phyloP scores from a whole-genome alignment of 1,139 yeast species.

The Debaryomyces nepalensis region DNA sequence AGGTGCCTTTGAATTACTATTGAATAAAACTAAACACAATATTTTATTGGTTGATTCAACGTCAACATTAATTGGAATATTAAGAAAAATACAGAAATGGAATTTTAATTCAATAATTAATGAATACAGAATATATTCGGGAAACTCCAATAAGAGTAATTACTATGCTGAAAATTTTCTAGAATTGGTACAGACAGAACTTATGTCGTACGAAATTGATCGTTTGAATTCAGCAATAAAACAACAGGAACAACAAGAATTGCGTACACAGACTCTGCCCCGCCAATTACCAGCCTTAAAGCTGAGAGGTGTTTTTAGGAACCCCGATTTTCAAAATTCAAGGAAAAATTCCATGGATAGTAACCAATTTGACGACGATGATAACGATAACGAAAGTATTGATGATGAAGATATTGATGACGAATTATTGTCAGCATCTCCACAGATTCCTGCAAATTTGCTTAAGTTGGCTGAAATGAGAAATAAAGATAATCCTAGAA shows the following conservation, averaged over 20 bases:
- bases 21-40: slow-evolving; percentile 71
- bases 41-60: slow-evolving; percentile 78
- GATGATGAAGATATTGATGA: slow-evolving; percentile 56
- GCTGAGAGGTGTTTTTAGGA: slow-evolving; percentile 11
- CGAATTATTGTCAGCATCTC: slow-evolving; percentile 61
- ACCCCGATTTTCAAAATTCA: slow-evolving; percentile 19
- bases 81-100: slow-evolving; percentile 88
- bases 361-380: slow-evolving; percentile 22
- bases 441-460: slow-evolving; percentile 67
- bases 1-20: slow-evolving; percentile 60
- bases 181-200: slow-evolving; percentile 66
- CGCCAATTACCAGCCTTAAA: slow-evolving; percentile 12
- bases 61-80: slow-evolving; percentile 76
- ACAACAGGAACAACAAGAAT: slow-evolving; percentile 16
- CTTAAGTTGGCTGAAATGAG: slow-evolving; percentile 59
- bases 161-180: slow-evolving; percentile 83
- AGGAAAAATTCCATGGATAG: slow-evolving; percentile 11
- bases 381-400: slow-evolving; percentile 25
- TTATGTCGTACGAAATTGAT: slow-evolving; percentile 49
- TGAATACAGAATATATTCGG: slow-evolving; percentile 79
- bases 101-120: slow-evolving; percentile 79
- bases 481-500: slow-evolving; percentile 36
- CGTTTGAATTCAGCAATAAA: slow-evolving; percentile 24
- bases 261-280: slow-evolving; percentile 12
- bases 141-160: slow-evolving; percentile 66